Evolutionary conservation across 768 basidiomycete genomes (phyloP), one percentile per base, ranked within the genome.

Genomic region (Boletus fagicola): DNA sequence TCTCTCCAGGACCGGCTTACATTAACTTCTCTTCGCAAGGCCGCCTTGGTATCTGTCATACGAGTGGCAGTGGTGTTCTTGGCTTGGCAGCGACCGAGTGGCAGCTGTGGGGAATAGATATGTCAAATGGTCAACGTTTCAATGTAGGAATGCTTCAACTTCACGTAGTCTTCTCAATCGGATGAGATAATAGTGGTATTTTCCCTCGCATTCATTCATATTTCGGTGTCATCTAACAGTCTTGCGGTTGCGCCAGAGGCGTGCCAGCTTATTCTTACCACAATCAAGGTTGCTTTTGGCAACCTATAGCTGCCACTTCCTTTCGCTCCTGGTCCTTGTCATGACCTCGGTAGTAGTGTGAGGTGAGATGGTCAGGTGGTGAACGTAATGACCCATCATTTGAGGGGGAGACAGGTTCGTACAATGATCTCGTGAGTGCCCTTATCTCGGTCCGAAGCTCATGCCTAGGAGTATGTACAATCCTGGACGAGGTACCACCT

Each of bases 401-500:
- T 50, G 20, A 36, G n/a, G 33, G 24, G 26, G 5, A 51, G 18
- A 31, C 51, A 31, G 0, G 20, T 49, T 16, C 28, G 5, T 16
- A 13, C 18, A 47, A 24, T 22, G 8, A 9, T 26, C 47, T 20
- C 33, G 36, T n/a, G 51, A 0, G n/a, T 30, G 24, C 12, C 45
- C 33, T 60, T 60, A 61, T 60, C 58, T 59, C 58, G 45, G 50
- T 4, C 42, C 31, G 20, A 28, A 36, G 8, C 7, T 26, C 38
- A 26, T 16, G 2, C 49, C 50, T 33, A 15, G 20, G 15, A 40
- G 31, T 22, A 45, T 13, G 12, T 56, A 38, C 28, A 20, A 30
- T 15, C 8, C 8, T 51, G 42, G 26, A 43, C 24, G 31, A 62
- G 33, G 48, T 20, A 40, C 33, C 11, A 44, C 46, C 51, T 44